These are phyloP conservation scores for Septoria linicola DNA, from an alignment of 2,329 filamentous ascomycete genomes.

Conservation along the genomic window DNA sequence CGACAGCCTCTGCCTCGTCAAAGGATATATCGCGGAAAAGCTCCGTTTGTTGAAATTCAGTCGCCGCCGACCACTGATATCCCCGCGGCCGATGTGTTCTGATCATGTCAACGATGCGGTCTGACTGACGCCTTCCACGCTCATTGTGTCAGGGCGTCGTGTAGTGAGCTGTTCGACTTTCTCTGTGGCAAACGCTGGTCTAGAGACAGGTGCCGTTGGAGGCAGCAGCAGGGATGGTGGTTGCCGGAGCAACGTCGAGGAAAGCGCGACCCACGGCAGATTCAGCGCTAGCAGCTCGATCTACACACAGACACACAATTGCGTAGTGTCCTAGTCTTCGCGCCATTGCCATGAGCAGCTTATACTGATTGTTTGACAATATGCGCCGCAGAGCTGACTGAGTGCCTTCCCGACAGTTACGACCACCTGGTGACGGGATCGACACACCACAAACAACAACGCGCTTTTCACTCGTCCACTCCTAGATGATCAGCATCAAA, in stretches of 20 bases:
- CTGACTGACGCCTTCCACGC: background rate
- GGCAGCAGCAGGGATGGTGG: conserved; percentile 7
- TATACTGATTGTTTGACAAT: background rate
- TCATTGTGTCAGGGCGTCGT: background rate
- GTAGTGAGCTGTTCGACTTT: background rate
- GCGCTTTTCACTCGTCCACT: conserved; percentile 18
- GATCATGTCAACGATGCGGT: conserved; percentile 26
- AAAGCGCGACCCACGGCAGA: background rate
- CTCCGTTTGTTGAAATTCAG: conserved; percentile 34
- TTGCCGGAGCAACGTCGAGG: conserved; percentile 6
- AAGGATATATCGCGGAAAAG: conserved; percentile 31
- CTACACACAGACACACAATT: background rate
- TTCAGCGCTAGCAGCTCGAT: background rate
- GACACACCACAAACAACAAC: conserved; percentile 23
- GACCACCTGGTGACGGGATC: background rate
- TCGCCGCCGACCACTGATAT: conserved; percentile 33
- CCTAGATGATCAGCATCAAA: conserved; percentile 18
- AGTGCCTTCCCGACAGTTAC: background rate
- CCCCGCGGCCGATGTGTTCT: conserved; percentile 34
- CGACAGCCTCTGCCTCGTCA: conserved; percentile 24
- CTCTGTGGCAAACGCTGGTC: background rate
- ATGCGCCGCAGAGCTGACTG: background rate
- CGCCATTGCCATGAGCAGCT: no score
- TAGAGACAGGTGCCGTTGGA: conserved; percentile 3
- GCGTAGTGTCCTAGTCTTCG: background rate